phyloP scores from a whole-genome alignment of 805 yeast species.

The Metschnikowia dekortorum region DNA sequence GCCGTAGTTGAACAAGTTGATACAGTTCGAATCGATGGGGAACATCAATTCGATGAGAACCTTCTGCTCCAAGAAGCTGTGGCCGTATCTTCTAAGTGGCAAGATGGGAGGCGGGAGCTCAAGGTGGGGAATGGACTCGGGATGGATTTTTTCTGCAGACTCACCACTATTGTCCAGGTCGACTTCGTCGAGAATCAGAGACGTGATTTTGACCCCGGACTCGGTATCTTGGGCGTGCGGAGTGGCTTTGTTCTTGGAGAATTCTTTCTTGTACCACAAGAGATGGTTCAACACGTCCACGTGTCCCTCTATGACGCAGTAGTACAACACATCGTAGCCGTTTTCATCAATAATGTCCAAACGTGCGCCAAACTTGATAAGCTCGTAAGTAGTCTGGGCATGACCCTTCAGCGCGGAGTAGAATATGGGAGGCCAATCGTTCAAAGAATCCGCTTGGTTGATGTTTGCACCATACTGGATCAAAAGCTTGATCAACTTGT shows the following conservation, averaged over 20 bases:
- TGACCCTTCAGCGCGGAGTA: conserved; percentile 89
- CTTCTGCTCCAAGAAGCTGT: conserved; percentile 87
- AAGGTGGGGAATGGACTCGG: conserved; percentile 83
- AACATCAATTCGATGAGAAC: conserved; percentile 76
- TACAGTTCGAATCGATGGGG: conserved; percentile 44
- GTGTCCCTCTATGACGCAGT: conserved; percentile 94
- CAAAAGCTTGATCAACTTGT: conserved; percentile 61
- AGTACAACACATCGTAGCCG: conserved; percentile 73
- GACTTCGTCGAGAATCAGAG: conserved; percentile 21
- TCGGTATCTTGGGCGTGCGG: background rate
- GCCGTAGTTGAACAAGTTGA: conserved; percentile 41
- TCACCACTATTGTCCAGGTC: conserved; percentile 38
- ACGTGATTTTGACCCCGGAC: background rate
- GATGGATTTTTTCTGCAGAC: conserved; percentile 25
- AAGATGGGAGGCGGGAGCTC: conserved; percentile 94
- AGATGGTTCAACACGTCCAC: conserved; percentile 72
- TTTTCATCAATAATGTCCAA: conserved; percentile 69
- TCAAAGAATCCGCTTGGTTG: conserved; percentile 75
- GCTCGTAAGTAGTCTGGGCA: conserved; percentile 59
- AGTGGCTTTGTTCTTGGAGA: conserved; percentile 1
- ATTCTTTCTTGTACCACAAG: conserved; percentile 34
- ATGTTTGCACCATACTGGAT: conserved; percentile 68
- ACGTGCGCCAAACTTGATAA: conserved; percentile 72
- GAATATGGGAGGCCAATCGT: conserved; percentile 91
- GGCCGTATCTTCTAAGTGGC: conserved; percentile 92